A percentile compares a stretch with the other conserved stretches of the same genome.
phyloP scores from a whole-genome alignment of 2,329 filamentous ascomycete genomes.

The Colletotrichum brevisporum region DNA sequence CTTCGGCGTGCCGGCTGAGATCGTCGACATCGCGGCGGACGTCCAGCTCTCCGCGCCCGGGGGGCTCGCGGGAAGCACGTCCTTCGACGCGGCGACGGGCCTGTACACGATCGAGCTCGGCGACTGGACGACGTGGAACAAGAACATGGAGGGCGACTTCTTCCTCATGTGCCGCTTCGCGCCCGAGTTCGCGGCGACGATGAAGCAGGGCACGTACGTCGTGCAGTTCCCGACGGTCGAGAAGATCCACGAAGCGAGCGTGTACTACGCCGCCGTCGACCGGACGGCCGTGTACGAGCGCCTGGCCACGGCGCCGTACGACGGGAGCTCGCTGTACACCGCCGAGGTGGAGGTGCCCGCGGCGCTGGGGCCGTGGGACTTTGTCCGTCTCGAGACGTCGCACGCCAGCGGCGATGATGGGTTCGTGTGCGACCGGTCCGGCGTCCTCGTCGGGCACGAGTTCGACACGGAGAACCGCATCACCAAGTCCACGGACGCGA shows the following conservation, averaged over 20 bases:
- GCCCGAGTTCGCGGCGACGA: slow-evolving; percentile 14
- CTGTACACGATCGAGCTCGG: slow-evolving; percentile 23
- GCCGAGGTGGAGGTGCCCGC: slow-evolving; percentile 29
- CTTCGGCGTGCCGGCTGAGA: slow-evolving; percentile 31
- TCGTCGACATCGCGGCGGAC: slow-evolving; percentile 27
- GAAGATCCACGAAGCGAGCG: background rate
- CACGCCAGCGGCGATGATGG: slow-evolving; percentile 24
- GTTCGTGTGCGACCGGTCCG: slow-evolving; percentile 34
- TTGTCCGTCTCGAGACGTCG: slow-evolving; percentile 19
- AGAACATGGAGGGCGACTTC: slow-evolving; percentile 38
- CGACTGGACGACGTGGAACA: slow-evolving; percentile 38
- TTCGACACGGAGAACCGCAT: slow-evolving; percentile 30
- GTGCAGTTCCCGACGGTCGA: slow-evolving; percentile 34
- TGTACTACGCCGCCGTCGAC: slow-evolving; percentile 33
- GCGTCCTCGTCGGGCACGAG: slow-evolving; percentile 25
- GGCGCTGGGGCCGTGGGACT: slow-evolving; percentile 32
- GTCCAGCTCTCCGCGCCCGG: slow-evolving; percentile 3
- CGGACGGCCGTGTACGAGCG: slow-evolving; percentile 25
- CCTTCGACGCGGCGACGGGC: slow-evolving; percentile 19
- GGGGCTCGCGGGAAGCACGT: slow-evolving; percentile 2
- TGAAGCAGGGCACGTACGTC: slow-evolving; percentile 35
- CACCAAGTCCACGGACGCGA: slow-evolving; percentile 14
- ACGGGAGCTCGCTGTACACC: slow-evolving; percentile 20
- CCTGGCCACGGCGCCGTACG: slow-evolving; percentile 13
- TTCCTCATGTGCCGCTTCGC: slow-evolving; percentile 39